Conservation (phyloP, 208 protist species). For the Naegleria gruberi region DNA sequence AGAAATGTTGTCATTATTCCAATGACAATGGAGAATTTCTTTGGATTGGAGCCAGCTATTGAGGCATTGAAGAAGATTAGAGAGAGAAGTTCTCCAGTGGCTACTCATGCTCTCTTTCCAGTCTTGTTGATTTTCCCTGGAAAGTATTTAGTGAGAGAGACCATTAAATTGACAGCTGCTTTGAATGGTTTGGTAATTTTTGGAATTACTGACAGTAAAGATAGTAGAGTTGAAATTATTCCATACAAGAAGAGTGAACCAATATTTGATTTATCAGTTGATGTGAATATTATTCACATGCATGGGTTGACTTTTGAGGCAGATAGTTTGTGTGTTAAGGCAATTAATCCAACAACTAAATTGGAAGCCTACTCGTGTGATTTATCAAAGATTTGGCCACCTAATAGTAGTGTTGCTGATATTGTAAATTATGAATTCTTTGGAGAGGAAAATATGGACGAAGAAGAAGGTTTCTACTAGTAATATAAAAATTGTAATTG, state of each 20-base stretch:
- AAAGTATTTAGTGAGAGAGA: not conserved
- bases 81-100: not conserved
- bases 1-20: not conserved
- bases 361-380: not conserved
- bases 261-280: not conserved
- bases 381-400: not conserved
- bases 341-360: not conserved
- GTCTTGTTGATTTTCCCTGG: not conserved
- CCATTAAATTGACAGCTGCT: not conserved
- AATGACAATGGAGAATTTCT: not conserved
- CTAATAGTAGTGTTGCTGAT: not conserved
- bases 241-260: not conserved
- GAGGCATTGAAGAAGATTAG: not conserved
- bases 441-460: not conserved
- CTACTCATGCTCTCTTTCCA: not conserved
- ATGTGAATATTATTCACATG: not conserved
- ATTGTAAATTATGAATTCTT: slow-evolving; percentile 10
- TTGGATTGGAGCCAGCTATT: not conserved
- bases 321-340: not conserved
- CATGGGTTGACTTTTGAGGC: not conserved
- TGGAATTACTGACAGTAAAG: not conserved
- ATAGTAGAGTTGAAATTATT: not conserved
- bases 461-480: not conserved
- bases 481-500: too few species aligned
- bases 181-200: not conserved